phyloP scores from a whole-genome alignment of 805 yeast species.

The Yamadazyma scolyti region DNA sequence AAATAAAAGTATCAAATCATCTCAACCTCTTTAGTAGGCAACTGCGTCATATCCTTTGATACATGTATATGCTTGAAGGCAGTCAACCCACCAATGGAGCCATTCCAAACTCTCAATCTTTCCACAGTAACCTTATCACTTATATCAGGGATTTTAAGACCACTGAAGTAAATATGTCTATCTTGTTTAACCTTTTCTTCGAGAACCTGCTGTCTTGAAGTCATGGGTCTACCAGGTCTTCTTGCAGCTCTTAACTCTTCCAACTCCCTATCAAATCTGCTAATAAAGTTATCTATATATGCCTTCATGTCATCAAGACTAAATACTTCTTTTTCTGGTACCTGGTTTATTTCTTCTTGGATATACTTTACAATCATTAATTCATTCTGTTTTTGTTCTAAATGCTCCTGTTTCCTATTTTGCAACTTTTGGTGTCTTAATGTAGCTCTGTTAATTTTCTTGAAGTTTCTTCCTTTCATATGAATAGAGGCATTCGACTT shows the following conservation, averaged over 20 bases:
- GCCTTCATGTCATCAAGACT: slow-evolving; percentile 55
- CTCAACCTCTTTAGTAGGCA: slow-evolving; percentile 20
- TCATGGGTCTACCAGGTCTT: slow-evolving; percentile 85
- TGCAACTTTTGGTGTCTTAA: slow-evolving; percentile 72
- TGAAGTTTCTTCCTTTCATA: slow-evolving; percentile 86
- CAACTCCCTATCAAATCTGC: slow-evolving; percentile 74
- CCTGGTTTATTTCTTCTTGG: slow-evolving; percentile 29
- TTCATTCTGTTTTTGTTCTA: slow-evolving; percentile 59
- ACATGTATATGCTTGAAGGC: slow-evolving; percentile 49
- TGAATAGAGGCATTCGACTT: slow-evolving; percentile 62
- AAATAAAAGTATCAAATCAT: slow-evolving; percentile 11
- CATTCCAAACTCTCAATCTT: slow-evolving; percentile 71
- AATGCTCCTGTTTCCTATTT: slow-evolving; percentile 52
- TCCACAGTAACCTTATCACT: slow-evolving; percentile 56
- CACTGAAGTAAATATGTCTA: slow-evolving; percentile 57
- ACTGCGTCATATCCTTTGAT: slow-evolving; percentile 22
- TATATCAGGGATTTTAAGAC: slow-evolving; percentile 71
- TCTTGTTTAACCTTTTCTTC: slow-evolving; percentile 64
- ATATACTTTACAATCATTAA: slow-evolving; percentile 57
- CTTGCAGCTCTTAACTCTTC: slow-evolving; percentile 56
- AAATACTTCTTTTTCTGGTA: slow-evolving; percentile 30
- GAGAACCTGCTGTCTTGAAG: slow-evolving; percentile 63
- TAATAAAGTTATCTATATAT: slow-evolving; percentile 58
- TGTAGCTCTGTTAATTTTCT: slow-evolving; percentile 81
- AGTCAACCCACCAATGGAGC: slow-evolving; percentile 73